phyloP scores from a whole-genome alignment of 345 rosid species.

The Carallia pectinifolia region DNA sequence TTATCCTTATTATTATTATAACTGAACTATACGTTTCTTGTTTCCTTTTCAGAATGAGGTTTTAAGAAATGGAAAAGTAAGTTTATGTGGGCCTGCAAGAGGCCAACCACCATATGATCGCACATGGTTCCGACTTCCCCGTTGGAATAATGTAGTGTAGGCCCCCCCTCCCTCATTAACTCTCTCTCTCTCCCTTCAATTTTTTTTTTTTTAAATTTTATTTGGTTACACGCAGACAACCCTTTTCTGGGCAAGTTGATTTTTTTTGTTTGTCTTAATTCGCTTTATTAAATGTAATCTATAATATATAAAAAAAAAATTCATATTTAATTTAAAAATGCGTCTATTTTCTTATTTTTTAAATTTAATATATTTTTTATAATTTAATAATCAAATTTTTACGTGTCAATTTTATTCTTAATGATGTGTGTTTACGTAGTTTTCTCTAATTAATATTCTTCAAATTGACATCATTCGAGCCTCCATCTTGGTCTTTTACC shows the following conservation, averaged over 20 bases:
- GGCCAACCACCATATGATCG: constrained; percentile 43
- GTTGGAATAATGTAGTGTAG: constrained; percentile 15
- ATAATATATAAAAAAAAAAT: too few relatives aligned
- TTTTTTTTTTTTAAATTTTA: neutral
- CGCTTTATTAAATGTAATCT: too few relatives aligned
- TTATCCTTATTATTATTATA: too few relatives aligned
- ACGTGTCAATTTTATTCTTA: too few relatives aligned
- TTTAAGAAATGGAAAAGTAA: constrained; percentile 26
- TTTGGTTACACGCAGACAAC: neutral
- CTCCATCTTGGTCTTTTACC: neutral
- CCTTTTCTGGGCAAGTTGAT: too few relatives aligned
- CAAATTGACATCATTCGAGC: neutral
- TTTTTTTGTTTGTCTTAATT: too few relatives aligned
- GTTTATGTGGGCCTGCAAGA: constrained; percentile 29
- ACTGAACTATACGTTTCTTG: neutral
- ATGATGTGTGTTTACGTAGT: too few relatives aligned
- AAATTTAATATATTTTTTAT: too few relatives aligned
- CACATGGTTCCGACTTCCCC: constrained; percentile 42
- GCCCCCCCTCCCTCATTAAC: neutral
- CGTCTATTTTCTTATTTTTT: too few relatives aligned
- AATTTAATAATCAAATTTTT: too few relatives aligned
- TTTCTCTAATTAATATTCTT: neutral
- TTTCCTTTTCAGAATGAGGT: constrained; percentile 7
- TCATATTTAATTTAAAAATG: too few relatives aligned
- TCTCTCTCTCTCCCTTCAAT: neutral